Evolutionary conservation across 768 basidiomycete genomes (phyloP), one percentile per base, ranked within the genome.

Genomic region (Suillus occidentalis): DNA sequence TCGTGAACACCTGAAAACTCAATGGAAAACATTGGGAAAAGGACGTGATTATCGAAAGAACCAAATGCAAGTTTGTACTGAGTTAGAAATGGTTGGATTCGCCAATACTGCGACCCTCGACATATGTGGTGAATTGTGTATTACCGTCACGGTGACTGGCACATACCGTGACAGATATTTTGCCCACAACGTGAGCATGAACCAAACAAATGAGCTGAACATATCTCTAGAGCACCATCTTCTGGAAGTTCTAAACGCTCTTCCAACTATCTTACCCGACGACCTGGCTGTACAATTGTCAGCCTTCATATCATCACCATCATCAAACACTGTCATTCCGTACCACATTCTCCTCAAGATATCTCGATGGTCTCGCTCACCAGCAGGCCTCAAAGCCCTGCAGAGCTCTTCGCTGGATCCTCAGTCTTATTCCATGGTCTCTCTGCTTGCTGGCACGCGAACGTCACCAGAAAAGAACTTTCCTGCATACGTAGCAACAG

Each of bases 401-500:
- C 73, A 58, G 78, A 85, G 60, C 69, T 73, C 66, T 42, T 77
- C 78, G 7, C 78, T 92, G 56, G 76, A 86, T 64, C 78, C 85
- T 6, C 76, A 77, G 25, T 79, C 83, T 16, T 94, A 91, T 72
- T 78, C 82, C 7, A 92, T 92, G 87, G 78, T 92, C 45, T 78
- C 91, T 22, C 79, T 95, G 42, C 85, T 95, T 6, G 91, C 93
- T 18, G 92, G 92, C 43, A 83, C 88, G 7, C 85, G 82, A 52
- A 89, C 92, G n/a, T 91, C 91, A 7, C 92, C 92, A 25, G 87
- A 90, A 64, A 85, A 89, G 62, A 86, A 82, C 42, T 90, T 92
- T 65, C 87, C 87, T 39, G 68, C 77, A 10, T 85, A 87, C 68
- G 64, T 71, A 5, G 82, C 80, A 25, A 77, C 74, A 64, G 82